Evolutionary conservation across 306 rosid genomes (phyloP), one percentile per base, ranked within the genome.

Genomic region (Alnus glutinosa): DNA sequence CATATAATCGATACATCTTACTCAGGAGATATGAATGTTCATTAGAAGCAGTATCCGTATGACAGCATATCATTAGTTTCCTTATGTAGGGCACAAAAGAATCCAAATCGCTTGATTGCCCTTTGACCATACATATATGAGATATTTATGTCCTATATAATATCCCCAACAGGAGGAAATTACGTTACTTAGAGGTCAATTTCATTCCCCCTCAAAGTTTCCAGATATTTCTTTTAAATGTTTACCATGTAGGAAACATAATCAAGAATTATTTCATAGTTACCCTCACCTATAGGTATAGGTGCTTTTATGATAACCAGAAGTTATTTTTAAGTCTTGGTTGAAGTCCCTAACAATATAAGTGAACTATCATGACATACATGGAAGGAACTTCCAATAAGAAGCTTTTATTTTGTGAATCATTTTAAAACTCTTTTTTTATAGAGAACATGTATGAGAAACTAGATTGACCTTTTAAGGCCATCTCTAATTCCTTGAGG

Each of bases 401-500:
- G 23, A 9, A 59, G 42, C 28, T 57, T 55, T 71, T 32, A 0
- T 48, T 4, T 9, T 62, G 32, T 39, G 5, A n/a, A 32, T 64
- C 70, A 42, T 39, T 54, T 54, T 47, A 9, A 54, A 68, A 18
- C 71, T n/a, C 51, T 39, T 51, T 16, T 18, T n/a, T 39, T 39
- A n/a, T 18, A 68, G 23, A 18, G 15, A 39, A 1, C 19, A 18
- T 16, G 30, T 42, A 37, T 34, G 70, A 46, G 19, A 51, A 7
- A 28, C 14, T 57, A n/a, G 34, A 62, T 72, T 76, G 58, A 84
- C 87, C 87, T 84, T 80, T 73, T 50, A 44, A 84, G 87, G 18
- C 87, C 87, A 36, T 84, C 82, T 84, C 68, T 80, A 75, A 84
- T 84, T 72, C 87, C 87, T 73, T 67, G 77, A 75, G 87, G 87